phyloP scores from a whole-genome alignment of 2,329 filamentous ascomycete species.

The Pseudocercospora vitis region DNA sequence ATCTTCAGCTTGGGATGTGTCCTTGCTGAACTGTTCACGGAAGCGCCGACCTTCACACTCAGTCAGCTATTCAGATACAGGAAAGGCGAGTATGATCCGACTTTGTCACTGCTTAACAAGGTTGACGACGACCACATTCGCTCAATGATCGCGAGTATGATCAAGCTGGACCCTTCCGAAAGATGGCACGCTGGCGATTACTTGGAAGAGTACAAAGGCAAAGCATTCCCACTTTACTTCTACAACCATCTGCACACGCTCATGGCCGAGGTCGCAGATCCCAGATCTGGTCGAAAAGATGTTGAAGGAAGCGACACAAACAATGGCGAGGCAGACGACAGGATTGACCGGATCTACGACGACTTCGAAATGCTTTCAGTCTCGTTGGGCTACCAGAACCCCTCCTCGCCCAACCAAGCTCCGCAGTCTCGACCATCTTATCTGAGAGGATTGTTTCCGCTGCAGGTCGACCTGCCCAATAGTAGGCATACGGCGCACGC shows the following conservation, averaged over 20 bases:
- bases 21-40: conserved; percentile 92
- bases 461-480: conserved; percentile 83
- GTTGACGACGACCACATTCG: conserved; percentile 86
- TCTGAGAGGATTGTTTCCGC: conserved; percentile 68
- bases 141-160: conserved; percentile 92
- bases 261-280: conserved; percentile 93
- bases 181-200: conserved; percentile 94
- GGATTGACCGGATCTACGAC: conserved; percentile 87
- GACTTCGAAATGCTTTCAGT: conserved; percentile 99
- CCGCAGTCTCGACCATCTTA: conserved; percentile 33
- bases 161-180: conserved; percentile 87
- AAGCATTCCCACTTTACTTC: conserved; percentile 94
- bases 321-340: conserved; percentile 83
- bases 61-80: conserved; percentile 95
- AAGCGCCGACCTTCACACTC: conserved; percentile 94
- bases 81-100: conserved; percentile 86
- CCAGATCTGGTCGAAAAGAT: conserved; percentile 73
- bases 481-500: conserved; percentile 70
- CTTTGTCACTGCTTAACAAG: conserved; percentile 74
- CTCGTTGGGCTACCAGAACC: conserved; percentile 74
- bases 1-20: conserved; percentile 96
- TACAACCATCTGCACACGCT: conserved; percentile 97
- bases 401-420: conserved; percentile 36
- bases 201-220: conserved; percentile 84
- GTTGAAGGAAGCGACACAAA: conserved; percentile 69